These are phyloP conservation scores for Dendrocalamus sinicus DNA, from an alignment of 176 grass and related monocot species.

Conservation along the genomic window DNA sequence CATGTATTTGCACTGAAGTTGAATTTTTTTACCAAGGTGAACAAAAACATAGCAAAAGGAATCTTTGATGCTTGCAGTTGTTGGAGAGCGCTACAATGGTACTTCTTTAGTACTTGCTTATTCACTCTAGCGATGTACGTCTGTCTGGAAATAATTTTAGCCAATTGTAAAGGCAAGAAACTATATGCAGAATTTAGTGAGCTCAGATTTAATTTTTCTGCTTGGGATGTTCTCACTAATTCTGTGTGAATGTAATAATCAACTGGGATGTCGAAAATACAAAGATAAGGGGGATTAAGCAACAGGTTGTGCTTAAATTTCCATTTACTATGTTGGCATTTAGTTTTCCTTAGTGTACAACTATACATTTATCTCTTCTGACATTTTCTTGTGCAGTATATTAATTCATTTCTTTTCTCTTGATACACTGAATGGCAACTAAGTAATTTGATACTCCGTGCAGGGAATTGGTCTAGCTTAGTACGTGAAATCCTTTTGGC, in stretches of 20 bases:
- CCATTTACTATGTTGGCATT: neutral
- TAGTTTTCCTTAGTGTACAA: neutral
- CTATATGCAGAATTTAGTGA: neutral
- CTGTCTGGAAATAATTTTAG: conserved; percentile 4
- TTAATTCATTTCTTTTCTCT: neutral
- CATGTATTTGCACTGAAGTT: conserved; percentile 2
- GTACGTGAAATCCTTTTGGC: neutral
- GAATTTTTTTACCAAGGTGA: neutral
- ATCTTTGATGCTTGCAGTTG: conserved; percentile 14
- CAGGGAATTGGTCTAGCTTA: neutral
- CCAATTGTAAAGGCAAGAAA: neutral
- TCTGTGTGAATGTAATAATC: neutral
- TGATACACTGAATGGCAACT: neutral
- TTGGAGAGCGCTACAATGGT: neutral
- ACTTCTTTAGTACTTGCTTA: neutral
- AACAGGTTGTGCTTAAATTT: neutral
- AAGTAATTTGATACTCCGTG: neutral
- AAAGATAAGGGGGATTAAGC: neutral
- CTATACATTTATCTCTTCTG: neutral
- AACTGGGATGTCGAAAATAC: neutral
- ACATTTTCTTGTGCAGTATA: neutral
- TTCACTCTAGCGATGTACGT: neutral
- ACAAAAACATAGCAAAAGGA: conserved; percentile 16
- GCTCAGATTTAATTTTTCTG: neutral
- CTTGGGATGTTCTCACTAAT: neutral